Base-by-base conservation (phyloP, 257 asterid species). In the Solanum chaucha region DNA sequence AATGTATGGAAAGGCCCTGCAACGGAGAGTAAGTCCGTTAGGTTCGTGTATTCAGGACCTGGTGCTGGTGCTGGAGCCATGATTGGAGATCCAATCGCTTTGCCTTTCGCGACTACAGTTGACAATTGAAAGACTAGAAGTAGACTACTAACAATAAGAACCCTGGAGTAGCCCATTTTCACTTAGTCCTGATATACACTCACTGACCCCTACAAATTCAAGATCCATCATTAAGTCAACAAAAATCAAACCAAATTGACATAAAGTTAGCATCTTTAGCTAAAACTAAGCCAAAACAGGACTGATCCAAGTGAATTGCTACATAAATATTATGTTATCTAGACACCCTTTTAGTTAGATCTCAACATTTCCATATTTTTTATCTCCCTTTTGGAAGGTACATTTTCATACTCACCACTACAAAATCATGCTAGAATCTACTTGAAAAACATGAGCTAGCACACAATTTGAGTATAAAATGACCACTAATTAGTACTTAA, bases 1-100 rank as follows among this genome's bases (percentile, higher is more conserved):
- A 96, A 96, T 34, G 93, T 94, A 85, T 68, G 88, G 90, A 93
- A 96, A 3, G 99, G 99, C 5, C 99, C 99, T 2, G 98, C 98
- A 48, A 90, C 95, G 6, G 98, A 90, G 6, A 96, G 92, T 48
- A 96, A 88, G 70, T 93, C 92, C 0, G 95, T 93, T 44, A 96
- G 94, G 91, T 96, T 93, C 70, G 93, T 97, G 61, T 86, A 87
- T 10, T 91, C 96, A 1, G 94, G 93, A 3, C 93, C 96, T 6
- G 99, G 98, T 1, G 98, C 99, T 0, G 99, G 99, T 0, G 96
- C 85, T 3, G 94, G 96, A 40, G 88, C 75, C 12, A 85, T 48
- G 10, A 51, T 84, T 35, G 93, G 90, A 40, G 91, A 87, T 82
- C 87, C 89, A 86, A 65, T 88, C 20, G 30, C 64, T 75, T 91